phyloP scores from a whole-genome alignment of 2,329 filamentous ascomycete genomes.

The Chaetomiaceae sp. region DNA sequence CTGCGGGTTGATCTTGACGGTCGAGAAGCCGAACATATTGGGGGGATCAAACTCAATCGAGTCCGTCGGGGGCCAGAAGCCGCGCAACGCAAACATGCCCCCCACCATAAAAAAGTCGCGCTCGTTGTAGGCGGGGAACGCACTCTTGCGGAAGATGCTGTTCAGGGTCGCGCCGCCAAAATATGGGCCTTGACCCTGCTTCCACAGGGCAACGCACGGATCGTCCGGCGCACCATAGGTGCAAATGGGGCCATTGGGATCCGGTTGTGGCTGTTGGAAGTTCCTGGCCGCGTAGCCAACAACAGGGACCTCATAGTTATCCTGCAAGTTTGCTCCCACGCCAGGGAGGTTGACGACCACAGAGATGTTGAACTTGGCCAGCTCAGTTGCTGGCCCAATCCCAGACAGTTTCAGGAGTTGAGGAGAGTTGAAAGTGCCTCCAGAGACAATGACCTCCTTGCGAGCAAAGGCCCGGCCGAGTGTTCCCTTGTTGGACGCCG shows the following conservation, averaged over 20 bases:
- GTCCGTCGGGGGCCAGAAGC: slow-evolving; percentile 19
- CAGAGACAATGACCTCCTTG: slow-evolving; percentile 46
- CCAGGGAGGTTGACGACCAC: slow-evolving; percentile 43
- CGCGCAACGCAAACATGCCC: slow-evolving; percentile 19
- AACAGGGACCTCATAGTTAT: slow-evolving; percentile 39
- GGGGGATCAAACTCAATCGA: slow-evolving; percentile 13
- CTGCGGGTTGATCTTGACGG: slow-evolving; percentile 32
- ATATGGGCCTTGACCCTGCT: slow-evolving; percentile 26
- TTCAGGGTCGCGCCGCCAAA: slow-evolving; percentile 37
- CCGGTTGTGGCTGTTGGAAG: slow-evolving; percentile 9
- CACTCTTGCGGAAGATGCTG: slow-evolving; percentile 43
- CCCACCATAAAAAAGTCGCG: slow-evolving; percentile 46
- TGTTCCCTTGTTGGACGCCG: slow-evolving; percentile 29
- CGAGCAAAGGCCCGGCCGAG: slow-evolving; percentile 26
- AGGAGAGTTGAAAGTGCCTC: slow-evolving; percentile 47
- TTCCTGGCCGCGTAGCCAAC: slow-evolving; percentile 24
- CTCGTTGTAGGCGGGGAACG: slow-evolving; percentile 31
- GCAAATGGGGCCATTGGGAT: slow-evolving; percentile 30
- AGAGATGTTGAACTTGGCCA: slow-evolving; percentile 41
- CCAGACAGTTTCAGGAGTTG: slow-evolving; percentile 49
- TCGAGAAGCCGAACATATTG: slow-evolving; percentile 40
- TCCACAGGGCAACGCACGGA: slow-evolving; percentile 36
- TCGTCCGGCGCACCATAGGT: slow-evolving; percentile 33
- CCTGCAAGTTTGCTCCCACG: slow-evolving; percentile 47
- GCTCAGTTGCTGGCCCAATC: slow-evolving; percentile 39